These are phyloP conservation scores for Iberis amara DNA, from an alignment of 441 rosid species.

Conservation along the genomic window DNA sequence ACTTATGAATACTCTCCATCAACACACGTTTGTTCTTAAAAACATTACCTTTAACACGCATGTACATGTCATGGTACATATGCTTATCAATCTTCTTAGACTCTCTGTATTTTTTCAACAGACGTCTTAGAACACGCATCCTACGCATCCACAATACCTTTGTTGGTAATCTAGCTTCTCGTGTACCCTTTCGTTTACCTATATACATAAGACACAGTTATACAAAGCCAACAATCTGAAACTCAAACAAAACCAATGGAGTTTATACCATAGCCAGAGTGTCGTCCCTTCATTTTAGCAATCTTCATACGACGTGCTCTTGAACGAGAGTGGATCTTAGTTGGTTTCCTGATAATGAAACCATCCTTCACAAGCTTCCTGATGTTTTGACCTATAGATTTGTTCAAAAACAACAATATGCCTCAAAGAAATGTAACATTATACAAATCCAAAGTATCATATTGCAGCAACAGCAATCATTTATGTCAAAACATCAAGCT, in stretches of 20 bases:
- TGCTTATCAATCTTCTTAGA: slow-evolving; percentile 53
- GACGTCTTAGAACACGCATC: slow-evolving; percentile 57
- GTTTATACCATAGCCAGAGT: slow-evolving; percentile 42
- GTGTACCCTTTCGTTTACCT: slow-evolving; percentile 41
- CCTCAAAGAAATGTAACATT: not conserved
- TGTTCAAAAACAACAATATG: not conserved
- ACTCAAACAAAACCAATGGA: not conserved
- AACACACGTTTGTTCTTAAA: slow-evolving; percentile 60
- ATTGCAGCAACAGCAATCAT: no score
- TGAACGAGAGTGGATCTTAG: slow-evolving; percentile 44
- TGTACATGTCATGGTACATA: slow-evolving; percentile 87
- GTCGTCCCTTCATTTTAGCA: slow-evolving; percentile 45
- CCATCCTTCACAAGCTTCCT: slow-evolving; percentile 53
- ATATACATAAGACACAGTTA: not conserved
- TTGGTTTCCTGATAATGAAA: slow-evolving; percentile 48
- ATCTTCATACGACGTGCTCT: slow-evolving; percentile 40
- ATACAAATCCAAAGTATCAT: not conserved
- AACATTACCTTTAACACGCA: slow-evolving; percentile 82
- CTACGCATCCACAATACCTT: slow-evolving; percentile 46
- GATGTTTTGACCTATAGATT: slow-evolving; percentile 47
- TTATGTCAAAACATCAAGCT: no score
- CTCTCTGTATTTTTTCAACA: slow-evolving; percentile 53
- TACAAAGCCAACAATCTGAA: not conserved
- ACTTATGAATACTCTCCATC: slow-evolving; percentile 52
- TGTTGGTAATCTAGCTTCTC: slow-evolving; percentile 39